These are phyloP conservation scores for Vigna hirtella DNA, from an alignment of 306 rosid species.

Conservation along the genomic window DNA sequence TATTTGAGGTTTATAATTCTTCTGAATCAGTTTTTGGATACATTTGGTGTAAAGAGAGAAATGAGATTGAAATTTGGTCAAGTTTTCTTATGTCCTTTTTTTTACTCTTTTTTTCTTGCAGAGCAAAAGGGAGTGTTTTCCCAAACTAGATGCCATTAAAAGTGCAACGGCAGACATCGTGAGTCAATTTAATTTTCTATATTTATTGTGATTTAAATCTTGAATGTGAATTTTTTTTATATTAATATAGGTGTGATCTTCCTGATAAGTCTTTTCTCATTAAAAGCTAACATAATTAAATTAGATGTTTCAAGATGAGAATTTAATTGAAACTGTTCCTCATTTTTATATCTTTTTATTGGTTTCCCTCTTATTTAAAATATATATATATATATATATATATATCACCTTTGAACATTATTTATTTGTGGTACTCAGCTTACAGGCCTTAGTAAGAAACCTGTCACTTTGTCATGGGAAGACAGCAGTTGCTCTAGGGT, in stretches of 20 bases:
- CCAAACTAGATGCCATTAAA: slow-evolving; percentile 87
- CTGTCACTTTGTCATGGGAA: slow-evolving; percentile 74
- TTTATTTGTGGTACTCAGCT: slow-evolving; percentile 61
- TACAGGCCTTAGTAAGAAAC: slow-evolving; percentile 68
- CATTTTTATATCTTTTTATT: slow-evolving; percentile 26
- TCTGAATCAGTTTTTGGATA: slow-evolving; percentile 27
- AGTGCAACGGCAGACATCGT: slow-evolving; percentile 90
- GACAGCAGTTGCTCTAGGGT: slow-evolving; percentile 65
- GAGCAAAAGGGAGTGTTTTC: slow-evolving; percentile 87
- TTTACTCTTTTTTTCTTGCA: slow-evolving; percentile 52
- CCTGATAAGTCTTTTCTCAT: background rate
- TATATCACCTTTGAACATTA: slow-evolving; percentile 15
- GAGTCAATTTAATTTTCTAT: slow-evolving; percentile 55
- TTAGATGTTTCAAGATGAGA: slow-evolving; percentile 16
- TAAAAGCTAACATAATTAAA: slow-evolving; percentile 30
- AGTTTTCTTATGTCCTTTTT: slow-evolving; percentile 25
- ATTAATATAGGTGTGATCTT: background rate
- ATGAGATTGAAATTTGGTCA: slow-evolving; percentile 7
- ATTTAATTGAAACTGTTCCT: slow-evolving; percentile 27
- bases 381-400: background rate
- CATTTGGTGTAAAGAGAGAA: slow-evolving; percentile 17
- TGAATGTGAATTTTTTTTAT: slow-evolving; percentile 13
- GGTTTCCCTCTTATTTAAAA: background rate
- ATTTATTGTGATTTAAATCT: slow-evolving; percentile 15
- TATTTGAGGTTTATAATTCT: slow-evolving; percentile 28